Percentiles rank a stretch among this genome's conserved stretches.
These are phyloP conservation scores for Halophytophthora batemanensis DNA, from an alignment of 352 stramenopile genomes.

Conservation along the genomic window DNA sequence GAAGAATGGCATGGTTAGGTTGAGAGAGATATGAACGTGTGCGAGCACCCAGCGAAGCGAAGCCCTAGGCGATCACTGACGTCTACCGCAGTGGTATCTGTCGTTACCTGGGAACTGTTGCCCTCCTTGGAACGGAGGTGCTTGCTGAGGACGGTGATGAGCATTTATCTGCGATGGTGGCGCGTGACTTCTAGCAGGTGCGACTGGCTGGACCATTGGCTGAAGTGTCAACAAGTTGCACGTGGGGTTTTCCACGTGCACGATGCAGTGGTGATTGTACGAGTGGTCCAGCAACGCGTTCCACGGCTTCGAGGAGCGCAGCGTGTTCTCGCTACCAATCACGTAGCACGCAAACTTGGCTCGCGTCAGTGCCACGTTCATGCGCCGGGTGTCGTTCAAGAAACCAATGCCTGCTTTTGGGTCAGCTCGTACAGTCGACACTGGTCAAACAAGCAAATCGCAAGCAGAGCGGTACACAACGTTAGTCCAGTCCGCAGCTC, in stretches of 20 bases:
- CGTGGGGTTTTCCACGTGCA: constrained; percentile 77
- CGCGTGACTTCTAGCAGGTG: constrained; percentile 12
- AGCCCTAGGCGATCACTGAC: background rate
- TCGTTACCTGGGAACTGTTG: constrained; percentile 1
- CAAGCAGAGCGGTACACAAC: constrained; percentile 5
- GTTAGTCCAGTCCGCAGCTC: background rate
- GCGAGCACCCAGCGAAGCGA: background rate
- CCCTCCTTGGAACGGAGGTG: constrained; percentile 10
- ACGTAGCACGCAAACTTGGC: constrained; percentile 89
- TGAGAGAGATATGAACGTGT: background rate
- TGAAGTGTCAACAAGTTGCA: constrained; percentile 75
- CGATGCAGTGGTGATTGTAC: constrained; percentile 61
- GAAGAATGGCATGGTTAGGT: background rate
- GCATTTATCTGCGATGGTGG: constrained; percentile 10
- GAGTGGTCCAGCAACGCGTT: constrained; percentile 70
- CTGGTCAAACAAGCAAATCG: constrained; percentile 29
- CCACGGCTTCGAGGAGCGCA: constrained; percentile 86
- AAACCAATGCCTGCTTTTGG: constrained; percentile 82
- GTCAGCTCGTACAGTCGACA: constrained; percentile 85
- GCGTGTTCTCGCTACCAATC: constrained; percentile 76
- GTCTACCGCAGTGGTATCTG: background rate
- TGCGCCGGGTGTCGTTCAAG: constrained; percentile 85
- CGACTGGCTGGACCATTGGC: constrained; percentile 45
- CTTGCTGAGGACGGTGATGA: constrained; percentile 14
- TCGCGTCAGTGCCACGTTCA: constrained; percentile 87